Evolutionary conservation across 306 rosid species (phyloP).

Genomic region (Bauhinia variegata): DNA sequence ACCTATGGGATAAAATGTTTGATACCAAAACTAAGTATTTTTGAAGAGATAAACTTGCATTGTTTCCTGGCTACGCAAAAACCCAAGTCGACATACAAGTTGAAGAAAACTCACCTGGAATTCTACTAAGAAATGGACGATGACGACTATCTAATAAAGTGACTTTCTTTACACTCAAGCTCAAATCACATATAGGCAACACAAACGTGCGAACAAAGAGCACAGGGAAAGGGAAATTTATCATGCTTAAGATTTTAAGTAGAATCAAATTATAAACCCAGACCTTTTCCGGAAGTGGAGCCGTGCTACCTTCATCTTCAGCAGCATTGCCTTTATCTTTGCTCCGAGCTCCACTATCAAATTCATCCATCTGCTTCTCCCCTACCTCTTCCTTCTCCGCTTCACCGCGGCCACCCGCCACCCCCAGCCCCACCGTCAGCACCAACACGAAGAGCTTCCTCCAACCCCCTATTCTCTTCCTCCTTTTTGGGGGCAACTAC

Average conservation of each 20-base stretch:
- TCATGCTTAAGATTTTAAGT: background rate
- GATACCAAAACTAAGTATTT: background rate
- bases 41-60: constrained; percentile 3
- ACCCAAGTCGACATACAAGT: constrained; percentile 9
- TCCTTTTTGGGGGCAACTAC: constrained; percentile 45
- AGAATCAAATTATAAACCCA: background rate
- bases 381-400: constrained; percentile 57
- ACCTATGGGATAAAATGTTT: constrained; percentile 7
- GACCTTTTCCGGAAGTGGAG: constrained; percentile 90
- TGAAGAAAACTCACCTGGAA: constrained; percentile 8
- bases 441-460: constrained; percentile 36
- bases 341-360: constrained; percentile 63
- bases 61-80: background rate
- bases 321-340: constrained; percentile 68
- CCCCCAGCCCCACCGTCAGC: constrained; percentile 32
- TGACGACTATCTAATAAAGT: background rate
- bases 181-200: background rate
- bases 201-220: background rate
- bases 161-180: background rate
- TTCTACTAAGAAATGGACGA: background rate
- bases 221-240: background rate
- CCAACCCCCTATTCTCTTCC: constrained; percentile 39
- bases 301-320: constrained; percentile 70
- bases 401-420: constrained; percentile 40
- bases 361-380: constrained; percentile 70